These are phyloP conservation scores for Rosa multiflora DNA, from an alignment of 306 rosid genomes.

Conservation along the genomic window DNA sequence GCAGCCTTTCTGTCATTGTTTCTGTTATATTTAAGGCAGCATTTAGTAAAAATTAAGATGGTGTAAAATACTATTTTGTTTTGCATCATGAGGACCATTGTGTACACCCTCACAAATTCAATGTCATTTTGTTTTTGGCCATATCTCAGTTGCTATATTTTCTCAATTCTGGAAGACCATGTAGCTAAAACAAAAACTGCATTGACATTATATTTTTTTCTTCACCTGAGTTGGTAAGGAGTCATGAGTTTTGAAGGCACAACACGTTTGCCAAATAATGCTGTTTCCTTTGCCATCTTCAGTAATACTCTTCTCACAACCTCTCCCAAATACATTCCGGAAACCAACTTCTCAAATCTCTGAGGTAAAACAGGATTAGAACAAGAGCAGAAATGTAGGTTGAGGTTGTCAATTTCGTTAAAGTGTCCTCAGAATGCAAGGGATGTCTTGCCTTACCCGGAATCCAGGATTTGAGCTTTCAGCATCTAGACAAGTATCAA, in stretches of 20 bases:
- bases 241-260: constrained; percentile 53
- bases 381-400: not conserved
- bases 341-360: constrained; percentile 57
- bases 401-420: not conserved
- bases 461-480: constrained; percentile 57
- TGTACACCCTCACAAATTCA: not conserved
- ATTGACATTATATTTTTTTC: not conserved
- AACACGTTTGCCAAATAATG: constrained; percentile 43
- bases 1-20: not conserved
- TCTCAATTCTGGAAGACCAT: not conserved
- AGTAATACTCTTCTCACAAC: constrained; percentile 57
- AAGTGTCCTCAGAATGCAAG: not conserved
- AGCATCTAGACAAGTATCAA: constrained; percentile 50
- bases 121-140: not conserved
- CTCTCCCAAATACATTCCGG: constrained; percentile 69
- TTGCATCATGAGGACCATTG: not conserved
- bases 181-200: not conserved
- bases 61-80: not conserved
- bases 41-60: not conserved
- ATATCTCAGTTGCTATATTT: not conserved
- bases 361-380: constrained; percentile 21
- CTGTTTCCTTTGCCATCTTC: constrained; percentile 60
- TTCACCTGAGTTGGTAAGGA: constrained; percentile 55
- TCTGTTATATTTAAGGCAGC: not conserved
- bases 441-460: constrained; percentile 33